Base-by-base conservation (phyloP, 1,139 yeast genomes). In the Saccharomyces pastorianus region DNA sequence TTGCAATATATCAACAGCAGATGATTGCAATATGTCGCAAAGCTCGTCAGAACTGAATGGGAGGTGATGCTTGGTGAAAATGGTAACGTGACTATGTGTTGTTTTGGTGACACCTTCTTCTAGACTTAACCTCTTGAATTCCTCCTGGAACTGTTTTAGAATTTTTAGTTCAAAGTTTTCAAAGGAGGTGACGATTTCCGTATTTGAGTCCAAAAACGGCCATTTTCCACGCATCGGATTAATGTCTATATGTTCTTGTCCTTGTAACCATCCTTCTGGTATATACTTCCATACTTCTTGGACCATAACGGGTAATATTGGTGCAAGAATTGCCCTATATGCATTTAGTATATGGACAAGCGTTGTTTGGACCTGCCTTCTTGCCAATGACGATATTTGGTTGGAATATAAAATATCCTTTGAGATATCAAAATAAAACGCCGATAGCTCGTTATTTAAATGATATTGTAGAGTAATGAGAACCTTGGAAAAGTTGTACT, bases 381-480 rank as follows among this genome's bases (percentile, higher is more conserved):
- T 79, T 38, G 81, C 77, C 1, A 64, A 51, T 0, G 86, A 79
- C 26, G 69, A 66, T 0, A 64, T 54, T 0, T 70, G 63, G 59
- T 87, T 95, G 0, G 96, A 87, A 68, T 93, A 93, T 25, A 93
- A 76, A 53, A 87, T 76, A 65, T 93, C 99, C 66, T 93, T 95
- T 51, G 87, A 81, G 42, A 88, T 78, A 65, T 90, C 96, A 69
- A 93, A 90, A 69, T 93, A 93, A 49, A 86, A 76, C 0, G 98
- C 82, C 44, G 96, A 88, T 55, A 91, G 76, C 25, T 83, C 83
- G 23, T 81, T 79, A 65, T 85, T 89, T 76, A 89, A 80, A 65
- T 88, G 90, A 55, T 81, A 79, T 63, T 85, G 85, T 20, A 89
- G 64, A 3, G 79, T 78, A 58, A 84, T 83, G 47, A 75, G 65